phyloP scores from a whole-genome alignment of 2,329 filamentous ascomycete species.

The Lecanicillium sp. region DNA sequence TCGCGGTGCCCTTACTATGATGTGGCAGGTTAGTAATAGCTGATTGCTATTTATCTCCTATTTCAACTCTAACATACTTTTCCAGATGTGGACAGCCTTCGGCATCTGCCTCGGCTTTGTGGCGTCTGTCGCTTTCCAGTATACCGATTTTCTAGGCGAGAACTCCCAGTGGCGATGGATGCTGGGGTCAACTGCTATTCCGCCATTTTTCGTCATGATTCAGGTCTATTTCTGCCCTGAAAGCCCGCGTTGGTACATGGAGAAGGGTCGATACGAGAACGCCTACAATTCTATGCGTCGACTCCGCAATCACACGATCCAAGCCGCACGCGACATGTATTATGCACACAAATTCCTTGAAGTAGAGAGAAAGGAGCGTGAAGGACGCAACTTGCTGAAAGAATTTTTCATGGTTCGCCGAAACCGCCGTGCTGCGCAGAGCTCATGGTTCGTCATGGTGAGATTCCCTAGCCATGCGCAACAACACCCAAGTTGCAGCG shows the following conservation, averaged over 20 bases:
- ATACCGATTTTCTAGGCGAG: slow-evolving; percentile 23
- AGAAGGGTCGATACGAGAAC: slow-evolving; percentile 35
- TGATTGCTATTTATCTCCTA: background rate
- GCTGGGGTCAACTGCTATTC: slow-evolving; percentile 42
- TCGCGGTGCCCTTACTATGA: slow-evolving; percentile 5
- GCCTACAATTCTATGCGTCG: slow-evolving; percentile 37
- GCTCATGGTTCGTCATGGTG: slow-evolving; percentile 28
- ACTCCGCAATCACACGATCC: slow-evolving; percentile 38
- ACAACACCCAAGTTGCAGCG: slow-evolving; percentile 12
- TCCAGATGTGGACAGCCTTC: slow-evolving; percentile 23
- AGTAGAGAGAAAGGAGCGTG: slow-evolving; percentile 19
- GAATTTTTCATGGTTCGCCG: slow-evolving; percentile 29
- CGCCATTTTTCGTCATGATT: slow-evolving; percentile 38
- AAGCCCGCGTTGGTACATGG: slow-evolving; percentile 43
- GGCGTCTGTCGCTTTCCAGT: slow-evolving; percentile 15
- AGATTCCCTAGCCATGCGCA: slow-evolving; percentile 37
- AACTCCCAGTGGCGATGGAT: slow-evolving; percentile 21
- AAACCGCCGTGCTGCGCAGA: slow-evolving; percentile 27
- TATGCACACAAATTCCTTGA: slow-evolving; percentile 35
- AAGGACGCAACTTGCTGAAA: slow-evolving; percentile 22
- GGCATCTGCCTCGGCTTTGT: slow-evolving; percentile 31
- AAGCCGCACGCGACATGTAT: slow-evolving; percentile 43
- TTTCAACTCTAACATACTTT: background rate
- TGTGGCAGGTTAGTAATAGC: slow-evolving; percentile 3
- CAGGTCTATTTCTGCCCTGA: slow-evolving; percentile 43